Conservation (phyloP, 2,329 filamentous ascomycete genomes). For the Xylaria sp. region DNA sequence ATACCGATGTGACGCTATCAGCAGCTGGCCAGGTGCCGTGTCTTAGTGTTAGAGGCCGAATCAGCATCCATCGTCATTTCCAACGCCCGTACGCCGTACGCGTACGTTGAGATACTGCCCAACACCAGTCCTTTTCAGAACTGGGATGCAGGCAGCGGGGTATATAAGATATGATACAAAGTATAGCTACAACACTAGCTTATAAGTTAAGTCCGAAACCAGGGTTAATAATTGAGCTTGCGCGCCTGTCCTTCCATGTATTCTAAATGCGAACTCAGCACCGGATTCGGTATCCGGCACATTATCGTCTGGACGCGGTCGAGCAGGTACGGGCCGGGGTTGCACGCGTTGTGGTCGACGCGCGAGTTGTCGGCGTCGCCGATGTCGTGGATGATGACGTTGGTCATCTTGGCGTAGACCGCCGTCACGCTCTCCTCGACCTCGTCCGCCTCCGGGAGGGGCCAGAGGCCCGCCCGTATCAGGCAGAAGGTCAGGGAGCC, state of each 20-base stretch:
- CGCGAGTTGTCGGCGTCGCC: constrained; percentile 4
- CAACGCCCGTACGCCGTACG: no score
- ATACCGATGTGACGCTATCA: no score
- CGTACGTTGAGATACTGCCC: no score
- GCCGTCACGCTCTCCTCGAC: constrained; percentile 29
- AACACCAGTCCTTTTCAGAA: no score
- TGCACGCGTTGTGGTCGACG: neutral
- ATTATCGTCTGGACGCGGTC: neutral
- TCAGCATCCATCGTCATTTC: no score
- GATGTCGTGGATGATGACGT: constrained; percentile 34
- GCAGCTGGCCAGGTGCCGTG: no score
- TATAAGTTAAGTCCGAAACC: neutral
- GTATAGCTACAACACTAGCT: neutral
- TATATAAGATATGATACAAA: neutral
- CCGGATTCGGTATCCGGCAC: neutral
- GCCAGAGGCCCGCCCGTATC: constrained; percentile 38
- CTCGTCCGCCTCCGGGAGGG: constrained; percentile 31
- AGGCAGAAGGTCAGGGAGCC: constrained; percentile 41
- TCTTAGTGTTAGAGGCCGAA: no score
- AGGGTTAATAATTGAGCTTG: neutral
- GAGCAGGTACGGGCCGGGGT: neutral
- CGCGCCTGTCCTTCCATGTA: neutral
- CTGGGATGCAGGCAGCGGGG: no score
- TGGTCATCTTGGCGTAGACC: constrained; percentile 18
- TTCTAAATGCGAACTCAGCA: neutral